Percentiles rank a stretch among this genome's conserved stretches.
phyloP scores from a whole-genome alignment of 768 basidiomycete species.

The Cystobasidiopsis lactophilus region DNA sequence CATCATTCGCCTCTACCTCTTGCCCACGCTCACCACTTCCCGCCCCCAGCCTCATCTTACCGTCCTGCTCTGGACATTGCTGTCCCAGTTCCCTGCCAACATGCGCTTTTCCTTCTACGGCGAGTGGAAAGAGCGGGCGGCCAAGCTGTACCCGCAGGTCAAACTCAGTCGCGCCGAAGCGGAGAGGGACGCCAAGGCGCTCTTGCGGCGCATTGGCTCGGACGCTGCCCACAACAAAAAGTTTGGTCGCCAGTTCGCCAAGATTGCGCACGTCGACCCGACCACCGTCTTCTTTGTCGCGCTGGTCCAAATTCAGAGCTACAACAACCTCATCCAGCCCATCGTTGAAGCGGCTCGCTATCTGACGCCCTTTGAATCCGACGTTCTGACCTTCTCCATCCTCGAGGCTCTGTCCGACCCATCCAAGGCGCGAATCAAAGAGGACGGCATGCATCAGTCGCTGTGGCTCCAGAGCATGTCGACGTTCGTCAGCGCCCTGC shows the following conservation, averaged over 20 bases:
- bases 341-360: conserved; percentile 75
- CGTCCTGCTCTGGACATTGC: conserved; percentile 77
- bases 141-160: conserved; percentile 56
- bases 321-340: conserved; percentile 74
- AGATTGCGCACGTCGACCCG: conserved; percentile 83
- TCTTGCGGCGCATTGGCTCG: conserved; percentile 42
- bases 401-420: conserved; percentile 72
- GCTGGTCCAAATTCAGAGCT: conserved; percentile 83
- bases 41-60: conserved; percentile 70
- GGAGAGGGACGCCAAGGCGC: conserved; percentile 66
- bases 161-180: conserved; percentile 59
- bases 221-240: conserved; percentile 44
- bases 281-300: conserved; percentile 72
- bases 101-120: conserved; percentile 80
- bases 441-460: conserved; percentile 71
- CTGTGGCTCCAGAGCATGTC: conserved; percentile 87
- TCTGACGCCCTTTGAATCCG: conserved; percentile 80
- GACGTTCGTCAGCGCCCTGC: conserved; percentile 74
- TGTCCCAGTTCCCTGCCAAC: conserved; percentile 53
- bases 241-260: conserved; percentile 68
- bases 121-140: conserved; percentile 63
- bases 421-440: conserved; percentile 57
- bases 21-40: conserved; percentile 69
- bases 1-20: conserved; percentile 51
- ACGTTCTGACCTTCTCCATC: conserved; percentile 69